Conservation (phyloP, 2,329 filamentous ascomycete species). For the Lecanicillium sp. region DNA sequence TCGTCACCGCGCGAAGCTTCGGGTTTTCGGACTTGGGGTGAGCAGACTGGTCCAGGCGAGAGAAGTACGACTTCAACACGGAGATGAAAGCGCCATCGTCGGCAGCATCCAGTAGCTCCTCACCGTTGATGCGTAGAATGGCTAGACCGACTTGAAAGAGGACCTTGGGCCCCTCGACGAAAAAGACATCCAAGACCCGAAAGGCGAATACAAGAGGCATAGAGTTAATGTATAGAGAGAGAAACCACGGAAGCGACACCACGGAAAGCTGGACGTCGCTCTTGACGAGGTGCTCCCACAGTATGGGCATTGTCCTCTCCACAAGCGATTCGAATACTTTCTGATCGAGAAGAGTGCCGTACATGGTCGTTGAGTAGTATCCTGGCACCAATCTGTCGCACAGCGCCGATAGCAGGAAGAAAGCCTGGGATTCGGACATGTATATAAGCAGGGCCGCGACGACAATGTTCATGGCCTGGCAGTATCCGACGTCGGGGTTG, state of each 20-base stretch:
- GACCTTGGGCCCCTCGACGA: conserved; percentile 94
- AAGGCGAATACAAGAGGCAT: conserved; percentile 99
- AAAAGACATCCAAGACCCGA: conserved; percentile 93
- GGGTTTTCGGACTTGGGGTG: conserved; percentile 94
- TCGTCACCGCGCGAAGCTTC: conserved; percentile 86
- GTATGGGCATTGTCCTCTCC: conserved; percentile 97
- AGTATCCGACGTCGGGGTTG: conserved; percentile 93
- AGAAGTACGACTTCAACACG: conserved; percentile 90
- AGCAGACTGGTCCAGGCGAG: conserved; percentile 86
- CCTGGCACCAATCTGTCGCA: conserved; percentile 91
- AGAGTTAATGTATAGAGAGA: conserved; percentile 97
- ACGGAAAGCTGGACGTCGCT: conserved; percentile 96
- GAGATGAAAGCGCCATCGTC: conserved; percentile 97
- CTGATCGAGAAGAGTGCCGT: conserved; percentile 92
- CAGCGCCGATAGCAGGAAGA: conserved; percentile 84
- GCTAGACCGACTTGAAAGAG: conserved; percentile 94
- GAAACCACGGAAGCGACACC: conserved; percentile 94
- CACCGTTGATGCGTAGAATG: conserved; percentile 95
- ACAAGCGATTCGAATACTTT: conserved; percentile 96
- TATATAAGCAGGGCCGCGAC: conserved; percentile 97
- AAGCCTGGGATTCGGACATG: conserved; percentile 93
- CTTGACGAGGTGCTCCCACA: conserved; percentile 97
- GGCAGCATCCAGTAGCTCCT: conserved; percentile 85
- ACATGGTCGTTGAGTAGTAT: conserved; percentile 99
- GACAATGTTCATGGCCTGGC: conserved; percentile 99